Evolutionary conservation across 2,329 filamentous ascomycete genomes (phyloP), one percentile per base, ranked within the genome.

Genomic region (Aspergillus intermedius): DNA sequence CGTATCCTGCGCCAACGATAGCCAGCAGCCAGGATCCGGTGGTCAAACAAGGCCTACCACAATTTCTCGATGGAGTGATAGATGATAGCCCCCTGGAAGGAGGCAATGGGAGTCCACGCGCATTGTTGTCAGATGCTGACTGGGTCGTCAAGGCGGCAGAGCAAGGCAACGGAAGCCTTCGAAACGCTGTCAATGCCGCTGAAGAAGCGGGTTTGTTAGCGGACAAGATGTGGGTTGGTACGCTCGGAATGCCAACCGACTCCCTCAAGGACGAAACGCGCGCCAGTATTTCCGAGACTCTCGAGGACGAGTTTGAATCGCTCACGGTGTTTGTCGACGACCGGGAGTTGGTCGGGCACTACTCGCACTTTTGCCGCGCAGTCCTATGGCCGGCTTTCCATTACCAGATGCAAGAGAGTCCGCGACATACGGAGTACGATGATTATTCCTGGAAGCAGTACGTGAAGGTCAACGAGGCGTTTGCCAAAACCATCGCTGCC

Each of bases 321-420:
- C 70, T 95, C 56, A 83, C 87, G 2, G 90, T 96, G 30, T 95
- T 86, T 66, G 86, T 88, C 67, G 87, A 83, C 52, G 91, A 97
- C 71, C 89, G 86, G 64, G 91, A 97, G 68, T 90, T 96, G 64
- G 87, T 96, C 61, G 90, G 91, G 1, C 91, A 95, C 70, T 97
- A 97, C 64, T 82, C 86, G 10, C 91, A 96, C 70, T 97, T 93
- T 66, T 96, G 91, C 83, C 97, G 97, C 74, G 89, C 91, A 12
- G 95, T 97, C 48, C 77, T 97, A 5, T 97, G 91, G 91, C 91
- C 91, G 1, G 91, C 96, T 51, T 95, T 97, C 69, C 91, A 97
- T 71, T 97, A 97, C 68, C 91, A 96, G 69, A 95, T 97, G 51
- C 93, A 91, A 0, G 93, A 97, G 65, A 94, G 95, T 64, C 91